Percentiles rank a stretch among this genome's conserved stretches.
Conservation (phyloP, 2,329 filamentous ascomycete genomes). For the Aciculosporium take region DNA sequence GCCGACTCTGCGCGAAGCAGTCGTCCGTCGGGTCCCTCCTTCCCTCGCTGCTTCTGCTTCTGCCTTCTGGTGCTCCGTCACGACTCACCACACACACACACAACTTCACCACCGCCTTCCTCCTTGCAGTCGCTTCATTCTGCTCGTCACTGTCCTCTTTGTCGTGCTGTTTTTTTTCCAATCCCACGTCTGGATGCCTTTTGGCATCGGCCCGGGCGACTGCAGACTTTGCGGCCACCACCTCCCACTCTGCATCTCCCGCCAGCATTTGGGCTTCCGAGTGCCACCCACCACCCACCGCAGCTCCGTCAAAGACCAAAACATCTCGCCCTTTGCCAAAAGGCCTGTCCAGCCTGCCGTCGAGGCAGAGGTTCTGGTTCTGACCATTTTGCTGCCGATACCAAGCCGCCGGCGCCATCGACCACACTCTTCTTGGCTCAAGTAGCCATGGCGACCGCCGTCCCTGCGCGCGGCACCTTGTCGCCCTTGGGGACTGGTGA, state of each 20-base stretch:
- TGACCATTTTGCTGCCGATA: background rate
- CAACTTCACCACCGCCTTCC: background rate
- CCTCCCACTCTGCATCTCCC: background rate
- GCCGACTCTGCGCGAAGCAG: constrained; percentile 5
- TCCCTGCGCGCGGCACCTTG: constrained; percentile 34
- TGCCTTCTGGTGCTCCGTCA: constrained; percentile 1
- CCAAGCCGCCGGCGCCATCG: constrained; percentile 4
- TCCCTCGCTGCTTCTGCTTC: constrained; percentile 1
- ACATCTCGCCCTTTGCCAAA: no score
- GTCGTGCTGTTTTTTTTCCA: background rate
- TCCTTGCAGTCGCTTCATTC: background rate
- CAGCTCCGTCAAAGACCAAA: background rate
- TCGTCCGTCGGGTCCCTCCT: constrained; percentile 2
- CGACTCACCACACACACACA: constrained; percentile 6
- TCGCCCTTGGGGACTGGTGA: constrained; percentile 24
- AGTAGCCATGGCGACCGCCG: constrained; percentile 36
- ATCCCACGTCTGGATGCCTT: background rate
- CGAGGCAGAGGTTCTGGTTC: background rate
- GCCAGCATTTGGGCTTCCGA: background rate
- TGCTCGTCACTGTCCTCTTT: background rate
- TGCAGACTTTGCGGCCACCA: constrained; percentile 4
- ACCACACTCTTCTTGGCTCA: constrained; percentile 8
- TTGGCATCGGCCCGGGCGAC: background rate
- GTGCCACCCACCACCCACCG: background rate
- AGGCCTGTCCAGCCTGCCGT: background rate